Conservation (phyloP, 2,329 filamentous ascomycete genomes). For the Colletotrichum cordylinicola region DNA sequence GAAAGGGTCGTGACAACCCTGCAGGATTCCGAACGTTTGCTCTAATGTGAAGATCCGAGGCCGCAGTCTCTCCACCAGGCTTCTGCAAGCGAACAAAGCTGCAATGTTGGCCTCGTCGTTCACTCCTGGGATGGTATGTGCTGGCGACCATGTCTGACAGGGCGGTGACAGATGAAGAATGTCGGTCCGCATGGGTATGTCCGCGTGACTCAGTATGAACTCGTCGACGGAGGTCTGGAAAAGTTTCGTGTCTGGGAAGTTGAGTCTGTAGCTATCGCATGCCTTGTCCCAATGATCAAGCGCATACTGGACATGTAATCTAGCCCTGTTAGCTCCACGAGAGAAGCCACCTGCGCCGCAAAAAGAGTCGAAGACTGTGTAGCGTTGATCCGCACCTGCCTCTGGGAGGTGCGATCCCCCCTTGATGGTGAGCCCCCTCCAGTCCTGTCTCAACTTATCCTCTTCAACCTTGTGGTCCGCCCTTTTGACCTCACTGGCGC, state of each 20-base stretch:
- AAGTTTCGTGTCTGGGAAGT: constrained; percentile 60
- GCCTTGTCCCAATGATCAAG: constrained; percentile 69
- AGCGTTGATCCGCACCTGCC: constrained; percentile 45
- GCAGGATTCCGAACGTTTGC: constrained; percentile 74
- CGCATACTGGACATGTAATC: constrained; percentile 63
- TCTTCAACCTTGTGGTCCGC: constrained; percentile 33
- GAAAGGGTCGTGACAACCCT: constrained; percentile 52
- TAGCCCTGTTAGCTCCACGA: constrained; percentile 54
- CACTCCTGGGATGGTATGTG: constrained; percentile 64
- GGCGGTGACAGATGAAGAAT: constrained; percentile 79
- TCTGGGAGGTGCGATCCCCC: constrained; percentile 39
- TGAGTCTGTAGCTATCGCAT: constrained; percentile 60
- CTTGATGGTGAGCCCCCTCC: constrained; percentile 42
- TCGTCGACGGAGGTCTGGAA: constrained; percentile 52
- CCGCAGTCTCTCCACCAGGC: constrained; percentile 60
- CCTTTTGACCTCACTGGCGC: constrained; percentile 33
- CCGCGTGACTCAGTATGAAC: constrained; percentile 47
- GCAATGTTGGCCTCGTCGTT: constrained; percentile 74
- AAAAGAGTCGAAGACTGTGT: constrained; percentile 75
- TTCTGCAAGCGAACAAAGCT: constrained; percentile 56
- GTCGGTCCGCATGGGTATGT: constrained; percentile 56
- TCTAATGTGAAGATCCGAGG: constrained; percentile 80
- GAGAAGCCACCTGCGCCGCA: constrained; percentile 77
- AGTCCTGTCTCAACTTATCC: constrained; percentile 35
- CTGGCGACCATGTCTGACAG: constrained; percentile 77